These are phyloP conservation scores for Solanum hybrid DNA, from an alignment of 305 asterid species.

Conservation along the genomic window DNA sequence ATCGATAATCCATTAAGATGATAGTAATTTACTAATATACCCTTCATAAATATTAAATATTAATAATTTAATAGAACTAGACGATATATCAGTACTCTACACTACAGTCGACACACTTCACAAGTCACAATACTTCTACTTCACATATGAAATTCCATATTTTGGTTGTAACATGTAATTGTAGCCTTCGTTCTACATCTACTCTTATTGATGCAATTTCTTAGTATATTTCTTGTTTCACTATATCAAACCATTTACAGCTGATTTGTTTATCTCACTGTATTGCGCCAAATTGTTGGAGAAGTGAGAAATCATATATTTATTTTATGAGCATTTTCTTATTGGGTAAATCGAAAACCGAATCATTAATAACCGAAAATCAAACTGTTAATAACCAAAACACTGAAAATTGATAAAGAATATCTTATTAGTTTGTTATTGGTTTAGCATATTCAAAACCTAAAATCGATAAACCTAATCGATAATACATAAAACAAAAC, in stretches of 20 bases:
- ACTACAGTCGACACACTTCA: neutral
- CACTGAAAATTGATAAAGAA: neutral
- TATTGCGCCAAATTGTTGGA: neutral
- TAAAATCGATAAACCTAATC: neutral
- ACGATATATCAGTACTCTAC: neutral
- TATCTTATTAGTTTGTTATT: neutral
- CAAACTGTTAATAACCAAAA: neutral
- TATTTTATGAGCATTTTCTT: neutral
- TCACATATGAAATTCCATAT: neutral
- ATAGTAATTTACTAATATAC: neutral
- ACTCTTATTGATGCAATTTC: neutral
- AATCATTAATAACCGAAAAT: no score
- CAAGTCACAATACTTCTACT: neutral
- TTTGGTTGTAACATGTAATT: neutral
- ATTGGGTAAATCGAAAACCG: no score
- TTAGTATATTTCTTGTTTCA: neutral
- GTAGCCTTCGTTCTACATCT: neutral
- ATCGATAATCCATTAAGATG: neutral
- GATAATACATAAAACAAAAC: no score
- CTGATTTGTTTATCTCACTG: no score
- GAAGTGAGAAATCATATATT: neutral
- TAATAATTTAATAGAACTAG: neutral
- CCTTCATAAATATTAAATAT: neutral
- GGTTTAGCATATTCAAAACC: neutral
- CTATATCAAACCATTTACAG: neutral